Base-by-base conservation (phyloP, 208 protist species). In the Leishmania tarentolae region DNA sequence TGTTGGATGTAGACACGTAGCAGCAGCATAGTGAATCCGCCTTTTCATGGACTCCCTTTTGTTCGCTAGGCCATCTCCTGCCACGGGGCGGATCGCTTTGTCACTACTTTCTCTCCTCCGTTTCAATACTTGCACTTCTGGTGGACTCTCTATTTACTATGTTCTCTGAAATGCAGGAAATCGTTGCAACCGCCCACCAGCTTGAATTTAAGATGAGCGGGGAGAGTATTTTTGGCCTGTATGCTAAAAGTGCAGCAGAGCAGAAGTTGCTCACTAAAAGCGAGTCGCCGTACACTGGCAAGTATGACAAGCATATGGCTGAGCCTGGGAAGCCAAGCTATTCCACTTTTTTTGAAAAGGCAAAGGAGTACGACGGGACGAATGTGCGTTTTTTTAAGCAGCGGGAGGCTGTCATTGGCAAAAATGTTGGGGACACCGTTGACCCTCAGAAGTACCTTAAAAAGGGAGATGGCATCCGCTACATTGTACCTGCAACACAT, bases 321-420 rank as follows among this genome's bases (percentile, higher is more conserved):
- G 92, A 95, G 31, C 87, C 83, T 63, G 56, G 85, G 31, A 97
- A 97, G 72, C 94, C 94, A 0, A 61, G 88, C 0, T 97, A 96
- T 78, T 97, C 94, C 2, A 97, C 94, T 0, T 97, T 97, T 83
- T 94, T 86, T 79, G 85, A 96, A 57, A 91, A 91, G 40, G 86
- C 87, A 0, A 97, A 97, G 81, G 88, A 96, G 63, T 95, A 96
- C 84, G 94, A 97, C 75, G 88, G 92, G 21, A 92, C 94, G 0
- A 89, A 96, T 75, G 80, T 86, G 13, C 86, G 90, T 21, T 97
- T 95, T 80, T 97, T 90, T 79, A 96, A 95, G 78, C 92, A 96
- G 75, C 86, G 91, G 1, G 86, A 95, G 56, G 94, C 94, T 28
- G 83, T 96, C 61, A 96, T 97, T 56, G 94, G 93, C 47, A 86